phyloP scores from a whole-genome alignment of 345 rosid genomes.

The Lagerstroemia speciosa region DNA sequence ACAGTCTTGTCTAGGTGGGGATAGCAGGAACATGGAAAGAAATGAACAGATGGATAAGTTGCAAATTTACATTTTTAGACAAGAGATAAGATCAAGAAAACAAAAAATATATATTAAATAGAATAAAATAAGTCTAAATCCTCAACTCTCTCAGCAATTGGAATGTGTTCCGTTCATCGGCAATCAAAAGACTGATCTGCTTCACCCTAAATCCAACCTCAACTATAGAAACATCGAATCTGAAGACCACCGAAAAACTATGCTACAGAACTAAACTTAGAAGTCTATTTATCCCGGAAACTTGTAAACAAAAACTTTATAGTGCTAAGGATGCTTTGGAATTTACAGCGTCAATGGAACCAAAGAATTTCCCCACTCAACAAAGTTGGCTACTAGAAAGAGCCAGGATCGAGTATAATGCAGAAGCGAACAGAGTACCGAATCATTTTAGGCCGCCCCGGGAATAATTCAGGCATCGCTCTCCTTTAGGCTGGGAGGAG shows the following conservation, averaged over 20 bases:
- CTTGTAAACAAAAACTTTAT: not conserved
- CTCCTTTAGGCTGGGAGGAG: slow-evolving; percentile 1
- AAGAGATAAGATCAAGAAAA: too few relatives aligned
- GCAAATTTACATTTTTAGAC: too few relatives aligned
- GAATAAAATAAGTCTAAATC: too few relatives aligned
- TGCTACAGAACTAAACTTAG: not conserved
- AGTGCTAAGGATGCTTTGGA: not conserved
- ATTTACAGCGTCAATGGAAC: not conserved
- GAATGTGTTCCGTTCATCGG: not conserved
- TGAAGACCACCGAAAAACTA: not conserved
- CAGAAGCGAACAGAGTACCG: not conserved
- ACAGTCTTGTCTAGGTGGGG: too few relatives aligned
- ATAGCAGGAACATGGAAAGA: too few relatives aligned
- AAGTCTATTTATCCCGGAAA: not conserved
- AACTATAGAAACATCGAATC: not conserved
- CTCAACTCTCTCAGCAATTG: not conserved
- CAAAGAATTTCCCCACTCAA: not conserved
- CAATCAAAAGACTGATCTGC: not conserved
- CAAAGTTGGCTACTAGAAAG: not conserved
- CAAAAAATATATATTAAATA: too few relatives aligned
- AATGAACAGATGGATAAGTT: too few relatives aligned
- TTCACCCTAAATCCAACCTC: not conserved
- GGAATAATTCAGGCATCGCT: not conserved
- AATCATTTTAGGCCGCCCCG: too few relatives aligned
- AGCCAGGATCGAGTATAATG: not conserved